Conservation (phyloP, 352 stramenopile genomes). For the Pythium insidiosum region DNA sequence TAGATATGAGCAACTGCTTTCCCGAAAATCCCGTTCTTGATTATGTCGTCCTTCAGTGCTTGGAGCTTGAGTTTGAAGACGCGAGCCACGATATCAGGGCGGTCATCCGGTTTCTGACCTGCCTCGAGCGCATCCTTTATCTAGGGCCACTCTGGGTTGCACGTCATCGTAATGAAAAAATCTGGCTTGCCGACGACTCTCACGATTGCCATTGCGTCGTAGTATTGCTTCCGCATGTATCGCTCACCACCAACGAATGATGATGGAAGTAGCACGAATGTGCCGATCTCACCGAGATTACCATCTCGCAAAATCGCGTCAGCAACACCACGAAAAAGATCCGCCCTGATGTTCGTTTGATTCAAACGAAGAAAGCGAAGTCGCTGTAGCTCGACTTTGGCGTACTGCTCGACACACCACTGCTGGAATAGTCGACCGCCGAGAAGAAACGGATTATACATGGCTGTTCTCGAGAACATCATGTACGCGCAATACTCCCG, state of each 20-base stretch:
- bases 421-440: neutral
- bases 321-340: neutral
- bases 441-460: neutral
- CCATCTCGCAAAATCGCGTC: neutral
- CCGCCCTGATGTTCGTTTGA: neutral
- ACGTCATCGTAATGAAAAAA: slow-evolving; percentile 43
- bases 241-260: neutral
- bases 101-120: slow-evolving; percentile 8
- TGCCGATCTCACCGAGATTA: neutral
- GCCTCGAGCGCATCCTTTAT: slow-evolving; percentile 11
- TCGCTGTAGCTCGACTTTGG: neutral
- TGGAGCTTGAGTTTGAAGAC: slow-evolving; percentile 19
- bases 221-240: slow-evolving; percentile 16
- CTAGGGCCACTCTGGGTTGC: slow-evolving; percentile 31
- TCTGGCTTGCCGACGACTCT: slow-evolving; percentile 18
- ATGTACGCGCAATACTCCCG: neutral
- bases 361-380: neutral
- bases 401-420: slow-evolving; percentile 3
- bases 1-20: slow-evolving; percentile 13
- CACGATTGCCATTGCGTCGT: slow-evolving; percentile 30
- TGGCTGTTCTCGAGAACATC: neutral
- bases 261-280: neutral
- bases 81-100: slow-evolving; percentile 15
- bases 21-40: slow-evolving; percentile 6
- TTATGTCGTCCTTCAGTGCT: slow-evolving; percentile 15